phyloP scores from a whole-genome alignment of 257 asterid species.

The Penstemon eatonii region DNA sequence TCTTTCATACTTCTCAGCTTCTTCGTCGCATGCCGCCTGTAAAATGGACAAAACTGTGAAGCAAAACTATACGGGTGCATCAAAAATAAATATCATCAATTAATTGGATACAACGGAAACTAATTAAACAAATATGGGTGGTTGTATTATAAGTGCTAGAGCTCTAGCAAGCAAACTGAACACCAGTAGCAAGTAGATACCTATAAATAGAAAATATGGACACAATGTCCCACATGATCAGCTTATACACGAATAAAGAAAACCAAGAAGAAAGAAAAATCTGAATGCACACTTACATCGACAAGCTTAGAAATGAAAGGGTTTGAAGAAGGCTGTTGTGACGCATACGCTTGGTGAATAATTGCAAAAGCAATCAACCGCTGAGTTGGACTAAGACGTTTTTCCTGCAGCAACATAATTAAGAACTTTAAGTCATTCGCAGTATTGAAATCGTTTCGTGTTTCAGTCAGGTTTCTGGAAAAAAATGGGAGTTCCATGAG shows the following conservation, averaged over 20 bases:
- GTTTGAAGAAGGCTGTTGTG: conserved; percentile 67
- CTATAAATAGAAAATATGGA: neutral
- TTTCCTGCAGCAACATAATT: conserved; percentile 53
- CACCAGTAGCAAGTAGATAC: conserved; percentile 8
- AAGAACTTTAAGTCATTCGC: conserved; percentile 17
- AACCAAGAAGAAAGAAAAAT: no score
- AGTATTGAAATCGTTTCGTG: conserved; percentile 12
- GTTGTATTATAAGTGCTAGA: no score
- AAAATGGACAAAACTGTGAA: conserved; percentile 30
- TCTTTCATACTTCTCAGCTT: conserved; percentile 70
- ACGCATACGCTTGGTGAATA: conserved; percentile 68
- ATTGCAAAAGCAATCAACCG: conserved; percentile 74
- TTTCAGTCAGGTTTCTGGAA: conserved; percentile 1
- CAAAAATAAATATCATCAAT: conserved; percentile 18
- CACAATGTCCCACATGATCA: conserved; percentile 2
- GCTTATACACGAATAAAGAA: neutral
- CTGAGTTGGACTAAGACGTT: conserved; percentile 57
- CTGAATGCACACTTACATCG: conserved; percentile 47
- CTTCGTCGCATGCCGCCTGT: conserved; percentile 89
- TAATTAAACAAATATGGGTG: neutral
- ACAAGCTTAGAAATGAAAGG: conserved; percentile 75
- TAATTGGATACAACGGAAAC: neutral
- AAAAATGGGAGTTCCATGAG: conserved; percentile 1
- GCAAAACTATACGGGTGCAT: conserved; percentile 23
- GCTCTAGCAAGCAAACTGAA: conserved; percentile 5